Evolutionary conservation across 164 flowering plant species (phyloP).

Genomic region (Litsea cubeba): DNA sequence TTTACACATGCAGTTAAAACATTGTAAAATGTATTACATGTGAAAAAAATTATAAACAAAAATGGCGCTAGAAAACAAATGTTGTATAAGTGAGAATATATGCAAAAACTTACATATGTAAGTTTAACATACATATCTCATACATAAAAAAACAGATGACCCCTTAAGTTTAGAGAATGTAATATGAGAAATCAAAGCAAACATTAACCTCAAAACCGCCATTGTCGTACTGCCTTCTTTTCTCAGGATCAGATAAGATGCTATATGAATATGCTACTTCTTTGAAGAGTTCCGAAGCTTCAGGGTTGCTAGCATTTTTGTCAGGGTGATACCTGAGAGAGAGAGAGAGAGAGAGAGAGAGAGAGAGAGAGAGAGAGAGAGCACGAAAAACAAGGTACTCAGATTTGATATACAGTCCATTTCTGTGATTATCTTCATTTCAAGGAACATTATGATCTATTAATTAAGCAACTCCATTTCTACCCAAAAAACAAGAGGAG

Average conservation of each 20-base stretch:
- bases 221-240: slow-evolving; percentile 31
- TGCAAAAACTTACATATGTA: too few relatives aligned
- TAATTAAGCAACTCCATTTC: neutral
- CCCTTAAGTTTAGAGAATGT: neutral
- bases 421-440: neutral
- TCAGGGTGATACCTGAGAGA: slow-evolving; percentile 36
- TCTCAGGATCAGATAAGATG: slow-evolving; percentile 70
- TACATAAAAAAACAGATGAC: neutral
- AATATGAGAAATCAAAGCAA: neutral
- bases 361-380: neutral
- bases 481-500: too few relatives aligned
- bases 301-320: slow-evolving; percentile 64
- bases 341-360: neutral
- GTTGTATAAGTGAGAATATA: too few relatives aligned
- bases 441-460: neutral
- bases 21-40: too few relatives aligned
- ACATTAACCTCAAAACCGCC: slow-evolving; percentile 27
- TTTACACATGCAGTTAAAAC: too few relatives aligned
- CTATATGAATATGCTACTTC: slow-evolving; percentile 75
- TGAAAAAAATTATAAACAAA: too few relatives aligned
- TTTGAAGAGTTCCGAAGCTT: slow-evolving; percentile 68
- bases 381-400: neutral
- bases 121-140: too few relatives aligned
- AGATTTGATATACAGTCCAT: neutral
- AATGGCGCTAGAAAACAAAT: neutral